Base-by-base conservation (phyloP, 768 basidiomycete genomes). In the Lactarius evosmus region DNA sequence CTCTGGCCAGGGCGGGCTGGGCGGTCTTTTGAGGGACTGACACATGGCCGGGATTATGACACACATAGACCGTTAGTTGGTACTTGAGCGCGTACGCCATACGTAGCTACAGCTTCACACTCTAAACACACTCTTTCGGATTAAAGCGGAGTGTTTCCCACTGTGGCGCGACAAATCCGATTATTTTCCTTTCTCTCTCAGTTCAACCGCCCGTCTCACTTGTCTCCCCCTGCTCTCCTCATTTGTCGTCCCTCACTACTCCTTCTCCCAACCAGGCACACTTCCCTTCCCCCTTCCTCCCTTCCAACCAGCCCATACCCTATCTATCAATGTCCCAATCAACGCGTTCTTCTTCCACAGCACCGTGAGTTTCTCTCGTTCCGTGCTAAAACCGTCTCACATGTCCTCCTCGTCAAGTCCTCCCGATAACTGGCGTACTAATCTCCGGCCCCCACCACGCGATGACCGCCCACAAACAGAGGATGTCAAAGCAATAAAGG, bases 391-490 rank as follows among this genome's bases (percentile, higher is more conserved):
- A 12, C 34, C 25, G 22, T 27, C 25, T 30, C 54, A 56, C 54
- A 38, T 30, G 16, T 27, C 8, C 16, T 30, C 32, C 8, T 44
- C 1, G 11, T n/a, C 19, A 49, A 65, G 62, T 29, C 70, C 61
- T 49, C 58, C 66, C 63, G 66, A 73, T 62, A 69, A 72, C 71
- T 97, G 93, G 92, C 93, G 89, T 77, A 72, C 81, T 46, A 82
- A 86, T 67, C 88, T 97, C 67, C 85, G 87, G 51, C 84, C 88
- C 62, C 94, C 93, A 75, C 87, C 87, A 81, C 95, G 92, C 84
- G 95, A 99, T 78, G 70, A 80, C 64, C 86, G 96, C 60, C 96
- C 96, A 7, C 96, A 98, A 75, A 99, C 96, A 33, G 94, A 95
- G 78, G 96, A 99, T 79, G 96, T 99, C 62, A 91, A 89, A 30